Percentiles rank a stretch among this genome's conserved stretches.
Conservation (phyloP, 208 protist species). For the Phytomonas serpens region DNA sequence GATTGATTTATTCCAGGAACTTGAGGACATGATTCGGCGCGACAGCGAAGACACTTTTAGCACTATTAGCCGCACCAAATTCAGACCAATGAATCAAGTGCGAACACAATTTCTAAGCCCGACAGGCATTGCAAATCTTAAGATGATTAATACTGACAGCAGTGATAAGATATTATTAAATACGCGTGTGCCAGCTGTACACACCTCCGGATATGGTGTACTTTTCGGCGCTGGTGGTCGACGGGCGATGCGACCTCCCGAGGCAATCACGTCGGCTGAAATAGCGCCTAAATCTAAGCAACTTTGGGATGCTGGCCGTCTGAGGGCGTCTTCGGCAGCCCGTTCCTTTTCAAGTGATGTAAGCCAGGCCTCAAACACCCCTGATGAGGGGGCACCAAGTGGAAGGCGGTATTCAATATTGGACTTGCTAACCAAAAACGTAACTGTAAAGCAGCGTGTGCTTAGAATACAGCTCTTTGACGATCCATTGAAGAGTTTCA, state of each 20-base stretch:
- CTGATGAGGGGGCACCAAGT: background rate
- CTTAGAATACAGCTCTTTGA: constrained; percentile 80
- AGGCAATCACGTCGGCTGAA: constrained; percentile 8
- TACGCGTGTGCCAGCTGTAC: background rate
- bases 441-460: constrained; percentile 33
- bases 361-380: background rate
- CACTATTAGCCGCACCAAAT: background rate
- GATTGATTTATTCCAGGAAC: constrained; percentile 75
- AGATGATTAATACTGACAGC: background rate
- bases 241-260: constrained; percentile 65
- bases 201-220: constrained; percentile 51
- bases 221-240: constrained; percentile 68
- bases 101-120: background rate
- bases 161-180: background rate
- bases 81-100: background rate
- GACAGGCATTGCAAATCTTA: background rate
- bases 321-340: background rate
- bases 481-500: constrained; percentile 76
- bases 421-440: constrained; percentile 42
- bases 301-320: background rate
- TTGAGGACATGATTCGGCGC: constrained; percentile 18
- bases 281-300: constrained; percentile 2
- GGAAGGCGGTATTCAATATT: background rate
- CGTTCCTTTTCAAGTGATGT: background rate
- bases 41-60: constrained; percentile 2